A percentile compares a stretch with the other conserved stretches of the same genome.
phyloP scores from a whole-genome alignment of 768 basidiomycete species.

The Cantharellus cinnabarinus region DNA sequence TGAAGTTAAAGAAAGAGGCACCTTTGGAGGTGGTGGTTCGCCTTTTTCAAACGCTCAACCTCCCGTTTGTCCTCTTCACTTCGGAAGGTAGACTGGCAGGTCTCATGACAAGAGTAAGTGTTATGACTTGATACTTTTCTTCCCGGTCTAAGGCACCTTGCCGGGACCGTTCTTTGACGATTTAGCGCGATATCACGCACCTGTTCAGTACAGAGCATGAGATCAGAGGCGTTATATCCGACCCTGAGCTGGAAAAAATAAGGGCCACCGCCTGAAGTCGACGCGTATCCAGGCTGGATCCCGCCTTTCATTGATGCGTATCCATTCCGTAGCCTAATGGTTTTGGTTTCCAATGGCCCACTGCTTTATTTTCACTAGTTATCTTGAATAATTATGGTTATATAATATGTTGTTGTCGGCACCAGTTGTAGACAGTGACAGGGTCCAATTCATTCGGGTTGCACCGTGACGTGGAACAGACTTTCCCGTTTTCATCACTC shows the following conservation, averaged over 20 bases:
- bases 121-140: neutral
- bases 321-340: too few species aligned
- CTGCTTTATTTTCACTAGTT: neutral
- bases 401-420: too few species aligned
- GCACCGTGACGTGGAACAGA: too few species aligned
- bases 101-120: constrained; percentile 30
- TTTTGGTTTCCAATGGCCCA: neutral
- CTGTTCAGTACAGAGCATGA: neutral
- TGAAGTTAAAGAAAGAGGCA: constrained; percentile 47
- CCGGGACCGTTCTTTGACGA: neutral
- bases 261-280: too few species aligned
- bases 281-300: neutral
- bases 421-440: neutral
- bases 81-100: constrained; percentile 37
- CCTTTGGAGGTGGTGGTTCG: constrained; percentile 50
- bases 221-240: neutral
- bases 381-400: neutral
- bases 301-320: neutral
- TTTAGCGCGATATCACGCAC: neutral
- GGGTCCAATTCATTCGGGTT: neutral
- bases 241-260: neutral
- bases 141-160: neutral
- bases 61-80: constrained; percentile 49
- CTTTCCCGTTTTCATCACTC: too few species aligned
- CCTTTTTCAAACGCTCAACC: constrained; percentile 60